Percentiles rank a stretch among this genome's conserved stretches.
Conservation (phyloP, 2,329 filamentous ascomycete genomes). For the Penicillium aurantiogriseum region DNA sequence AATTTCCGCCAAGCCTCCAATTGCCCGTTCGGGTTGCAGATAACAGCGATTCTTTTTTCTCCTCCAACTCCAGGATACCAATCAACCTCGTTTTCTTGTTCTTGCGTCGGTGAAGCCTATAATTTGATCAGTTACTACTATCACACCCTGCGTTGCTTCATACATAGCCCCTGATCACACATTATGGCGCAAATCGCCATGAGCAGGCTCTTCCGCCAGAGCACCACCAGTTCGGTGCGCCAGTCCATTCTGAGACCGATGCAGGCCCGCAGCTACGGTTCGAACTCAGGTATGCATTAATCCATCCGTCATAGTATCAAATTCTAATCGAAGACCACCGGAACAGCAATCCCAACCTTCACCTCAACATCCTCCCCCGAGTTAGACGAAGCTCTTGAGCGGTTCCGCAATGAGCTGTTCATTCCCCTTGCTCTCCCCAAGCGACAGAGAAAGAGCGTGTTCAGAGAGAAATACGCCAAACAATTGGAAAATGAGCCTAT, state of each 20-base stretch:
- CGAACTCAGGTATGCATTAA: conserved; percentile 31
- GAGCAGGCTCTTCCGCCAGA: conserved; percentile 40
- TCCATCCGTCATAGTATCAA: not conserved
- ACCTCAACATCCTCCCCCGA: conserved; percentile 40
- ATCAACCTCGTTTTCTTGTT: conserved; percentile 10
- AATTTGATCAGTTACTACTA: not conserved
- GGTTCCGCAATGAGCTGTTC: conserved; percentile 46
- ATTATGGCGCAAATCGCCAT: conserved; percentile 42
- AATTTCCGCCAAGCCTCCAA: conserved; percentile 39
- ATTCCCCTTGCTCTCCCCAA: conserved; percentile 41
- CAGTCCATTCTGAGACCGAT: conserved; percentile 33
- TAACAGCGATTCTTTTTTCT: conserved; percentile 27
- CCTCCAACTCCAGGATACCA: conserved; percentile 7
- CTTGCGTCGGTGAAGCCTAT: not conserved
- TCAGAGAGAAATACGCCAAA: conserved; percentile 36
- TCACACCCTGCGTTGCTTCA: not conserved
- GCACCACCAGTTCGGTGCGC: conserved; percentile 29
- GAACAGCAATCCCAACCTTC: conserved; percentile 41
- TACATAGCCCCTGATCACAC: not conserved
- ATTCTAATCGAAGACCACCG: not conserved
- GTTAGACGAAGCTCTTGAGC: conserved; percentile 41
- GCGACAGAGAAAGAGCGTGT: conserved; percentile 42
- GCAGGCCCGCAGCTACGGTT: conserved; percentile 32
- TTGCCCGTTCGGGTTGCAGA: conserved; percentile 21
- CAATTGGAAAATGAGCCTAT: conserved; percentile 42